A percentile compares a stretch with the other conserved stretches of the same genome.
These are phyloP conservation scores for Hura crepitans DNA, from an alignment of 441 rosid genomes.

Conservation along the genomic window DNA sequence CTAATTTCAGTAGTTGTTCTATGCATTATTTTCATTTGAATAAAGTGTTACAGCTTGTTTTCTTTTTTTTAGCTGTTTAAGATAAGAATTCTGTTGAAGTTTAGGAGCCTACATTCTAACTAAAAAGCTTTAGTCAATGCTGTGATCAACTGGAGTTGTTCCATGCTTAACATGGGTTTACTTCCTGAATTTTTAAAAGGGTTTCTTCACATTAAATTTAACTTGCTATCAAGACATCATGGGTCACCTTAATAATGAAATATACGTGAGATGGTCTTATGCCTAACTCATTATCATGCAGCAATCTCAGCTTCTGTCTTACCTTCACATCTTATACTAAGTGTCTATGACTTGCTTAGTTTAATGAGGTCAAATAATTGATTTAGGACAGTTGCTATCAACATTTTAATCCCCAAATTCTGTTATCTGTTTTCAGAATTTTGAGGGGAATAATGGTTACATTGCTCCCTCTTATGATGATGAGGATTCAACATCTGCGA, in stretches of 20 bases:
- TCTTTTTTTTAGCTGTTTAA: too few relatives aligned
- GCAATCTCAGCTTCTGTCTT: slow-evolving; percentile 9
- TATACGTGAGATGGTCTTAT: slow-evolving; percentile 1
- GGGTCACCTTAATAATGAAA: background rate
- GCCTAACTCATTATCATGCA: background rate
- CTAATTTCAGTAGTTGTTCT: background rate
- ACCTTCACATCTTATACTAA: background rate
- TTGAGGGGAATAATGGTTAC: slow-evolving; percentile 57
- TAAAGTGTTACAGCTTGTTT: too few relatives aligned
- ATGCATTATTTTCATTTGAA: slow-evolving; percentile 7
- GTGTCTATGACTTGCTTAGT: background rate
- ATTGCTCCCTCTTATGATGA: slow-evolving; percentile 50
- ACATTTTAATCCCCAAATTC: slow-evolving; percentile 1
- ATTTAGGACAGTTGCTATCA: slow-evolving; percentile 1
- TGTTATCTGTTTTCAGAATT: slow-evolving; percentile 37
- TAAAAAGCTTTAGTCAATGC: background rate
- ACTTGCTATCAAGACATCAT: background rate
- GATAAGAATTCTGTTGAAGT: too few relatives aligned
- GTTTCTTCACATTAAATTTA: too few relatives aligned
- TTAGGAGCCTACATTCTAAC: background rate
- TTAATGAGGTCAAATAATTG: slow-evolving; percentile 9
- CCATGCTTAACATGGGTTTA: background rate
- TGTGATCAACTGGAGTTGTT: background rate
- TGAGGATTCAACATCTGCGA: slow-evolving; percentile 61
- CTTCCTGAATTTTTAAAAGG: too few relatives aligned